These are phyloP conservation scores for Pleurotus ostreatus DNA, from an alignment of 768 basidiomycete species.

Conservation along the genomic window DNA sequence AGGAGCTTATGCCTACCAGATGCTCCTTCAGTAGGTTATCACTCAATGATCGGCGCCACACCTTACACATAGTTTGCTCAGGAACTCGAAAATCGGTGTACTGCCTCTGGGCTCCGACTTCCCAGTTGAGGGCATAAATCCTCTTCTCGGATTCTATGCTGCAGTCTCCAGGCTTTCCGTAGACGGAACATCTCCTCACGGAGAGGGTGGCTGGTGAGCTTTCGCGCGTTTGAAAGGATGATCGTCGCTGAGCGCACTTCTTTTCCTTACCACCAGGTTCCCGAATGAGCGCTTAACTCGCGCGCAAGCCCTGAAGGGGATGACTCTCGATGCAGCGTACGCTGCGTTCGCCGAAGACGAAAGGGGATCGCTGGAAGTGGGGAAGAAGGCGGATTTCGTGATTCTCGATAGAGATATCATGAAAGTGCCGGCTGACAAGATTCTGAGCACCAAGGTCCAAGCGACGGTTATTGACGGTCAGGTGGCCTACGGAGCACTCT, in stretches of 20 bases:
- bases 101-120: conserved; percentile 91
- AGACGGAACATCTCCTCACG: conserved; percentile 79
- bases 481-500: conserved; percentile 42
- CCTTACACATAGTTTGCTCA: conserved; percentile 17
- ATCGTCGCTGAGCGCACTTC: not conserved
- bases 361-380: conserved; percentile 67
- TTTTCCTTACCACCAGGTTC: conserved; percentile 49
- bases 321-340: conserved; percentile 88
- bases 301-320: conserved; percentile 80
- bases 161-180: conserved; percentile 70
- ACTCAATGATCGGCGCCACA: not conserved
- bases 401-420: conserved; percentile 81
- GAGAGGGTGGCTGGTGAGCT: conserved; percentile 73
- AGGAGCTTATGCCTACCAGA: conserved; percentile 88
- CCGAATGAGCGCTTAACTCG: conserved; percentile 72
- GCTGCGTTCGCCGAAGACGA: conserved; percentile 74
- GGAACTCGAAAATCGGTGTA: conserved; percentile 45
- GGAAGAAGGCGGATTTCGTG: conserved; percentile 88
- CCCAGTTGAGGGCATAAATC: conserved; percentile 89
- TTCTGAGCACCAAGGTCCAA: conserved; percentile 50
- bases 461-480: conserved; percentile 66
- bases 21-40: conserved; percentile 59
- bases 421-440: conserved; percentile 46
- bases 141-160: conserved; percentile 86
- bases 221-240: not conserved